Evolutionary conservation across 495 filamentous ascomycete species (phyloP).

Genomic region (Podospora fimiseda): DNA sequence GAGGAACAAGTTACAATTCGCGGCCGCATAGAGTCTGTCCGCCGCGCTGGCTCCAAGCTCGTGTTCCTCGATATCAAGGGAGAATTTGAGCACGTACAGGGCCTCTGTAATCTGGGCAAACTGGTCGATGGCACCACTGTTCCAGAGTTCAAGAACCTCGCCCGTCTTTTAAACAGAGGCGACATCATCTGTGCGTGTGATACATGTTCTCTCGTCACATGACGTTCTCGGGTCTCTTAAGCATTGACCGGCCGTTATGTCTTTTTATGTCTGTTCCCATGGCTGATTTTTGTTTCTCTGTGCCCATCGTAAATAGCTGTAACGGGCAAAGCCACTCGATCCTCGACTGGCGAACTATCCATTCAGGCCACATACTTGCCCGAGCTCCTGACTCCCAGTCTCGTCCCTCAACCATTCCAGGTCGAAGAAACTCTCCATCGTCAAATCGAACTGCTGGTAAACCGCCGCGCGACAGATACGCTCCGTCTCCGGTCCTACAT

Average conservation of each 20-base stretch:
- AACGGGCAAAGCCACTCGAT: conserved; percentile 65
- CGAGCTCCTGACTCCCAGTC: conserved; percentile 63
- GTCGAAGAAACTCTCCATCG: conserved; percentile 58
- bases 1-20: conserved; percentile 40
- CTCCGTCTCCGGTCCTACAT: conserved; percentile 69
- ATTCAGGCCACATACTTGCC: conserved; percentile 62
- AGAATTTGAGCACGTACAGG: conserved; percentile 64
- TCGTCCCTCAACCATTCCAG: conserved; percentile 65
- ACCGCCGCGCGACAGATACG: conserved; percentile 56
- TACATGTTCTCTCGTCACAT: neutral
- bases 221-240: conserved; percentile 8
- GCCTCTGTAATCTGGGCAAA: conserved; percentile 58
- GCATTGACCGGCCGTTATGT: neutral
- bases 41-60: conserved; percentile 57
- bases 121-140: conserved; percentile 34
- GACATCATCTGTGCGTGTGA: conserved; percentile 56
- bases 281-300: conserved; percentile 2
- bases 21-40: conserved; percentile 40
- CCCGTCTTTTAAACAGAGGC: conserved; percentile 56
- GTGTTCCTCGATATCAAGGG: conserved; percentile 75
- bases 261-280: too few species aligned
- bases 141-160: conserved; percentile 49
- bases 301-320: conserved; percentile 44
- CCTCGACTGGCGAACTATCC: conserved; percentile 69
- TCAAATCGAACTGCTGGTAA: conserved; percentile 78